phyloP scores from a whole-genome alignment of 75 land plant genomes.

The Sequoia sempervirens region DNA sequence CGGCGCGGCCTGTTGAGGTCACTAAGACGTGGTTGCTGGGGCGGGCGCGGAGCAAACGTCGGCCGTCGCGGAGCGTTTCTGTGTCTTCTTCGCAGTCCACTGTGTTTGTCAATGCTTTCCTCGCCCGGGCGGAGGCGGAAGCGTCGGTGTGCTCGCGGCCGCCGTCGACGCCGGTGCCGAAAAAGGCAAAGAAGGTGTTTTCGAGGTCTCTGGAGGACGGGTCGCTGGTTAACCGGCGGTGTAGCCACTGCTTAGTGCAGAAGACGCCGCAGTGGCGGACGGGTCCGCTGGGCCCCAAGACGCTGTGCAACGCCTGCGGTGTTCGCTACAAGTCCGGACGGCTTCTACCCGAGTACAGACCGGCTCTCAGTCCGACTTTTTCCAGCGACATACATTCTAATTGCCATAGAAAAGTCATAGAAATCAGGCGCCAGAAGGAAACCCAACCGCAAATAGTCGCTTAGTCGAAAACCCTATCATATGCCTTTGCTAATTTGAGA shows the following conservation, averaged over 20 bases:
- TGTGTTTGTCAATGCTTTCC: conserved; percentile 1
- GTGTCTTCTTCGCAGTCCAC: not conserved
- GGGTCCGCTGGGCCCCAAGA: conserved; percentile 93
- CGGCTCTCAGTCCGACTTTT: conserved; percentile 80
- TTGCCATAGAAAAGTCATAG: conserved; percentile 90
- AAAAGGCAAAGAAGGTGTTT: not conserved
- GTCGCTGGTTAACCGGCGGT: conserved; percentile 32
- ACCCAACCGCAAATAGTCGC: not conserved
- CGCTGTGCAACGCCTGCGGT: conserved; percentile 93
- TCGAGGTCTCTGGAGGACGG: not conserved
- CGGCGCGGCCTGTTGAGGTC: not conserved
- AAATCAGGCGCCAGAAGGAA: conserved; percentile 73
- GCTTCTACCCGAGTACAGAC: conserved; percentile 90
- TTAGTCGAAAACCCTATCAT: not conserved
- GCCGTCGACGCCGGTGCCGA: not conserved
- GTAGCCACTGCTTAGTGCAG: conserved; percentile 82
- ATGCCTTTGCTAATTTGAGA: not conserved
- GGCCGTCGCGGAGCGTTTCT: not conserved
- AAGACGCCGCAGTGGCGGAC: conserved; percentile 98
- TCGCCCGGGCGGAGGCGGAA: conserved; percentile 8
- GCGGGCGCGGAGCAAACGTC: conserved; percentile 25
- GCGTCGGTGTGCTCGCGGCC: not conserved
- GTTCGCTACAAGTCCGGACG: conserved; percentile 92
- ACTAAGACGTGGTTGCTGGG: conserved; percentile 21
- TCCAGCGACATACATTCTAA: conserved; percentile 78